Conservation (phyloP, 495 filamentous ascomycete species). For the Neurospora pannonica region DNA sequence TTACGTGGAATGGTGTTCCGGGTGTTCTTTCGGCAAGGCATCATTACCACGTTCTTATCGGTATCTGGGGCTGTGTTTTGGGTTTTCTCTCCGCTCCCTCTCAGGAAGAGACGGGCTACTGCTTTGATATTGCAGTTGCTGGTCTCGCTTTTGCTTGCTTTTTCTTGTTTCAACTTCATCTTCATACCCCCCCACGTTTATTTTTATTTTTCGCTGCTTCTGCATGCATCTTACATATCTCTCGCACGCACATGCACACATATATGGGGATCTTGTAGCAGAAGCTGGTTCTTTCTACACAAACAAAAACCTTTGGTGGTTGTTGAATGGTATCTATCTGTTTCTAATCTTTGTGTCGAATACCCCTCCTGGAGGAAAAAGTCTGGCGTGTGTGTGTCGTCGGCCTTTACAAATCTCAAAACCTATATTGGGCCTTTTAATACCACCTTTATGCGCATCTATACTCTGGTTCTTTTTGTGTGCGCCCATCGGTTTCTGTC, state of each 20-base stretch:
- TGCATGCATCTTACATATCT: conserved; percentile 1
- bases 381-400: neutral
- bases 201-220: neutral
- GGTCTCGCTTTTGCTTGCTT: neutral
- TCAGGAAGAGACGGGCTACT: neutral
- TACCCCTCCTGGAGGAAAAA: neutral
- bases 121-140: neutral
- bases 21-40: conserved; percentile 1
- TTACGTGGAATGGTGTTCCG: conserved; percentile 13
- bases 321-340: neutral
- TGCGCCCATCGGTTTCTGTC: conserved; percentile 2
- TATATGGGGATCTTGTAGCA: conserved; percentile 2
- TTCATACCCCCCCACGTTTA: neutral
- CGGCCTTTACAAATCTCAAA: neutral
- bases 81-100: conserved; percentile 10
- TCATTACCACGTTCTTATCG: conserved; percentile 1
- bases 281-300: neutral
- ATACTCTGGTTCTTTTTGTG: neutral
- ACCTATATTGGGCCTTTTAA: conserved; percentile 6
- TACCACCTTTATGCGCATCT: conserved; percentile 6
- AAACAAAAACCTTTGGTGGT: neutral
- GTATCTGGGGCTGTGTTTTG: conserved; percentile 2
- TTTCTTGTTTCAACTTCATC: conserved; percentile 1
- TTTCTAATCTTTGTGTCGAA: neutral
- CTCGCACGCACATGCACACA: conserved; percentile 1